These are phyloP conservation scores for Rhizoctonia solani DNA, from an alignment of 1,284 basidiomycete genomes.

Conservation along the genomic window DNA sequence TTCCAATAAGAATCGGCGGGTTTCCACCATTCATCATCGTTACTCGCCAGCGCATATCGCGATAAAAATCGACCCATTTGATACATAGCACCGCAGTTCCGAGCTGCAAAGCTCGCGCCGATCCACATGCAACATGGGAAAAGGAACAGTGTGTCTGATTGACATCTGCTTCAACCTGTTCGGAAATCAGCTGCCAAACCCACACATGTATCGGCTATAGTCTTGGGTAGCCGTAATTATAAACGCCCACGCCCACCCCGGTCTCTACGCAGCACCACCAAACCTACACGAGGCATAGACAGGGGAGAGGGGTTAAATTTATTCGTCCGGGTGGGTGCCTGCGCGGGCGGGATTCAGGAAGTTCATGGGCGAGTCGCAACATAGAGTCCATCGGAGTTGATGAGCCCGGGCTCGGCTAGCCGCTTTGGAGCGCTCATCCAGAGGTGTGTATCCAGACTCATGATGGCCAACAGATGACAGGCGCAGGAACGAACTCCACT, in stretches of 20 bases:
- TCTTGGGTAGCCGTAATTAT: background rate
- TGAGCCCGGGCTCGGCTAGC: constrained; percentile 18
- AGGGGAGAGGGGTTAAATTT: background rate
- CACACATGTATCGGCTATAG: background rate
- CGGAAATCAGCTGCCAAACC: constrained; percentile 13
- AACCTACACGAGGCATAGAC: background rate
- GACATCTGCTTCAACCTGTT: background rate
- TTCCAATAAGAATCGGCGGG: background rate
- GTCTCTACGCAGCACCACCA: background rate
- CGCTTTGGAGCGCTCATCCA: background rate
- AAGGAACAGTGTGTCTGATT: no score
- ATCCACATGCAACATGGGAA: no score
- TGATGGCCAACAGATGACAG: background rate
- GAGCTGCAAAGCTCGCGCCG: no score
- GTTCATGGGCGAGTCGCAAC: background rate
- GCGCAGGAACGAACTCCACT: background rate
- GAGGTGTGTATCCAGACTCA: constrained; percentile 5
- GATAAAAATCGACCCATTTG: no score
- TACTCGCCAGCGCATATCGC: constrained; percentile 13
- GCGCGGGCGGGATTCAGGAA: no score
- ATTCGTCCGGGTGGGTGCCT: background rate
- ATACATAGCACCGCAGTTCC: no score
- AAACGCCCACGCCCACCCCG: background rate
- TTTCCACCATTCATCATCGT: background rate
- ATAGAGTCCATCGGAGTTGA: background rate